Percentiles rank a stretch among this genome's conserved stretches.
These are phyloP conservation scores for Fusarium ramigenum DNA, from an alignment of 2,329 filamentous ascomycete species.

Conservation along the genomic window DNA sequence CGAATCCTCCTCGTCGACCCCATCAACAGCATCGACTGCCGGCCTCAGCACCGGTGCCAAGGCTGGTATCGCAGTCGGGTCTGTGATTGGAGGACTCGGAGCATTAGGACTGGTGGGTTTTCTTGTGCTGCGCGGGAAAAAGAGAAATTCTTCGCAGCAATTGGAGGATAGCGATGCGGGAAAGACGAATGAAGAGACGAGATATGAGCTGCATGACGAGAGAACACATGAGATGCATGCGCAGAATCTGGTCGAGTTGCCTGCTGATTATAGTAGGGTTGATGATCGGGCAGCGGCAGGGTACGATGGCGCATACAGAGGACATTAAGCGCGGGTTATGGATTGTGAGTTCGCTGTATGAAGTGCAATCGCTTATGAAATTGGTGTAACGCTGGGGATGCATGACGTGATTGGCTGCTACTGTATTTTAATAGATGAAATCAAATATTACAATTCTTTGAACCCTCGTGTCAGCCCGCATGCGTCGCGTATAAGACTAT, in stretches of 20 bases:
- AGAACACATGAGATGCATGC: background rate
- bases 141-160: background rate
- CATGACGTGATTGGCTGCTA: too few species aligned
- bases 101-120: background rate
- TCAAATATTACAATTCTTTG: background rate
- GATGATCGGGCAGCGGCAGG: background rate
- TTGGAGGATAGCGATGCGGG: background rate
- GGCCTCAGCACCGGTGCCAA: background rate
- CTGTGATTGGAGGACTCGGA: background rate
- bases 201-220: background rate
- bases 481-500: too few species aligned
- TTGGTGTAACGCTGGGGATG: rapidly evolving
- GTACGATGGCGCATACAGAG: background rate
- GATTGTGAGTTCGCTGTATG: background rate
- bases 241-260: background rate
- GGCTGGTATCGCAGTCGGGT: background rate
- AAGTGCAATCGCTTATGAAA: background rate
- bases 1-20: background rate
- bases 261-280: background rate
- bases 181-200: background rate
- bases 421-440: background rate
- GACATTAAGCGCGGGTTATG: background rate
- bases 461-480: too few species aligned
- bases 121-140: background rate
- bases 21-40: background rate